A percentile compares a stretch with the other conserved stretches of the same genome.
These are phyloP conservation scores for Haplosporangium sp. DNA, from an alignment of 371 early-diverging fungal species.

Conservation along the genomic window DNA sequence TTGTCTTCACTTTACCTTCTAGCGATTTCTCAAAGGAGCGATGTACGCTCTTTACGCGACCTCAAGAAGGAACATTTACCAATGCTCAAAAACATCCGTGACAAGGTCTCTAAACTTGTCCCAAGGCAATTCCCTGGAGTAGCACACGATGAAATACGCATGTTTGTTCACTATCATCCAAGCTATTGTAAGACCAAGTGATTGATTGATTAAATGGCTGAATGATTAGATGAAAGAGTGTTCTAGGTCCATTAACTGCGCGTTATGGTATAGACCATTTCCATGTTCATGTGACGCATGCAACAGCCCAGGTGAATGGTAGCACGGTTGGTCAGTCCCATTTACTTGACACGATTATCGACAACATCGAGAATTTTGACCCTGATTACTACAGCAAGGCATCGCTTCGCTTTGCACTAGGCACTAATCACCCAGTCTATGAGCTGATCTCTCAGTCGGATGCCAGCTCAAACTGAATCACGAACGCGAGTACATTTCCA, in stretches of 20 bases:
- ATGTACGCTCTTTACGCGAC: slow-evolving; percentile 76
- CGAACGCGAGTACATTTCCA: too few species aligned
- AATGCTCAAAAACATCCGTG: slow-evolving; percentile 71
- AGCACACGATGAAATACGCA: slow-evolving; percentile 65
- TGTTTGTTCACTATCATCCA: slow-evolving; percentile 90
- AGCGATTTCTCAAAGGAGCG: slow-evolving; percentile 67
- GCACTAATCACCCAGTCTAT: slow-evolving; percentile 62
- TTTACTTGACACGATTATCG: slow-evolving; percentile 78
- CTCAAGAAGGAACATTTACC: slow-evolving; percentile 67
- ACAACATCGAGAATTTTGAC: slow-evolving; percentile 69
- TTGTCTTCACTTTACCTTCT: slow-evolving; percentile 75
- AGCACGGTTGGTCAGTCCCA: slow-evolving; percentile 81
- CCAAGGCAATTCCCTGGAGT: slow-evolving; percentile 59
- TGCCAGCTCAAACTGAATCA: not conserved
- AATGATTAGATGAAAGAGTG: not conserved
- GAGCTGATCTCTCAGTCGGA: slow-evolving; percentile 17
- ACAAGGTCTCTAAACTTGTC: slow-evolving; percentile 61
- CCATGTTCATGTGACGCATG: slow-evolving; percentile 85
- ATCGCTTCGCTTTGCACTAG: slow-evolving; percentile 63
- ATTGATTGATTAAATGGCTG: not conserved
- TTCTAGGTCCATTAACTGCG: too few species aligned
- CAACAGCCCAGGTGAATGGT: slow-evolving; percentile 70
- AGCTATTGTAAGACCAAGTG: slow-evolving; percentile 72
- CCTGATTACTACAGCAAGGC: slow-evolving; percentile 65
- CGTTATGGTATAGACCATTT: slow-evolving; percentile 66